Evolutionary conservation across 192 early-diverging fungal genomes (phyloP).

Genomic region (Coemansia sp.): DNA sequence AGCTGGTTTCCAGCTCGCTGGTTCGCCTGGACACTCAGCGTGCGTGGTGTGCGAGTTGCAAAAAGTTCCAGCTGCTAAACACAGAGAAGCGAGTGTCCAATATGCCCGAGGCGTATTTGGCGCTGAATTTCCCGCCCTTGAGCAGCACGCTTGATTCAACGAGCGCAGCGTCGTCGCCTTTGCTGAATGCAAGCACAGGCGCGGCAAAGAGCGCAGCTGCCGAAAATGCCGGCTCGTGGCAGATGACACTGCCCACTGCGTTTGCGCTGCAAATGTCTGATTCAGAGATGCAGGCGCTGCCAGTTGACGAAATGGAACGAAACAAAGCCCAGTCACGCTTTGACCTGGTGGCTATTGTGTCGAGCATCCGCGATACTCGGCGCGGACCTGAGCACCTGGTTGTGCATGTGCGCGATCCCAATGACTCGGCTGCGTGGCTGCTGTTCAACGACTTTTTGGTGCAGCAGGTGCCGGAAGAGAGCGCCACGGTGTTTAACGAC

Average conservation of each 20-base stretch:
- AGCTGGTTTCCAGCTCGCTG: slow-evolving; percentile 25
- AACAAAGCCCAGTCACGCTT: slow-evolving; percentile 2
- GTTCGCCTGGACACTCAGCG: slow-evolving; percentile 36
- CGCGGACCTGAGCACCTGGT: slow-evolving; percentile 46
- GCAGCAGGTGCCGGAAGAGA: slow-evolving; percentile 57
- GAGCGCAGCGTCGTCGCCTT: not conserved
- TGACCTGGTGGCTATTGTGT: slow-evolving; percentile 41
- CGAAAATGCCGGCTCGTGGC: slow-evolving; percentile 16
- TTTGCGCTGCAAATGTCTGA: slow-evolving; percentile 10
- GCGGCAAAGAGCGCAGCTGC: not conserved
- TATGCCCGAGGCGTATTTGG: slow-evolving; percentile 67
- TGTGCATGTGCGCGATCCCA: slow-evolving; percentile 37
- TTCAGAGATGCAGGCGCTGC: slow-evolving; percentile 1
- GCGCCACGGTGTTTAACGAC: slow-evolving; percentile 25
- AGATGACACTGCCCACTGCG: slow-evolving; percentile 27
- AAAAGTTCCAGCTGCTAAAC: slow-evolving; percentile 76
- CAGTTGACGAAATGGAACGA: not conserved
- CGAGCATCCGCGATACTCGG: slow-evolving; percentile 41
- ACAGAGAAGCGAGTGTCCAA: slow-evolving; percentile 68
- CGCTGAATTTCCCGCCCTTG: slow-evolving; percentile 70
- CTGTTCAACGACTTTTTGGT: slow-evolving; percentile 97
- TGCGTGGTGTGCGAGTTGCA: slow-evolving; percentile 85
- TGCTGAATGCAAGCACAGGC: not conserved
- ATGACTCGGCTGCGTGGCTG: slow-evolving; percentile 61
- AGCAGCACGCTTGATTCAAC: not conserved